These are phyloP conservation scores for Begonia peltatifolia DNA, from an alignment of 306 rosid genomes.

Conservation along the genomic window DNA sequence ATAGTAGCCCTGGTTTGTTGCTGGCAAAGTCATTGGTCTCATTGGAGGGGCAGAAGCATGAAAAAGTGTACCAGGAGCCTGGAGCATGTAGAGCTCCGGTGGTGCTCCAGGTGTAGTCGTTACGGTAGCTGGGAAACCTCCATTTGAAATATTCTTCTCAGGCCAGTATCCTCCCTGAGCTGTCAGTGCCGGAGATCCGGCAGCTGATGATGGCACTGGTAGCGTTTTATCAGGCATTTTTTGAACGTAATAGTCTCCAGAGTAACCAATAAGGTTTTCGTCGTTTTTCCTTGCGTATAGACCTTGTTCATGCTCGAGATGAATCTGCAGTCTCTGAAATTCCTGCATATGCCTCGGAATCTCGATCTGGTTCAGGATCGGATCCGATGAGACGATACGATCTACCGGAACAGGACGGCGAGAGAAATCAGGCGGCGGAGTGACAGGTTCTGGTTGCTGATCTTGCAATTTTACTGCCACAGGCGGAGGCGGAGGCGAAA, in stretches of 20 bases:
- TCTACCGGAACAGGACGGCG: slow-evolving; percentile 16
- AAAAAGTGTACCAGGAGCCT: slow-evolving; percentile 32
- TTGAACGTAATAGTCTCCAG: slow-evolving; percentile 49
- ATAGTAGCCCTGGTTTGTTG: slow-evolving; percentile 47
- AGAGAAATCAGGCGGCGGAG: slow-evolving; percentile 25
- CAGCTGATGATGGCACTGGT: slow-evolving; percentile 13
- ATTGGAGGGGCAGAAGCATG: slow-evolving; percentile 34
- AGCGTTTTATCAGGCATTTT: slow-evolving; percentile 37
- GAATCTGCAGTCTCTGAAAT: slow-evolving; percentile 43
- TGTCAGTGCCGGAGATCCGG: slow-evolving; percentile 5
- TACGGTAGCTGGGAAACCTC: slow-evolving; percentile 22
- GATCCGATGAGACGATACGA: slow-evolving; percentile 37
- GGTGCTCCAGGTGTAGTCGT: slow-evolving; percentile 24
- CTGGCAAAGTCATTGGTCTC: slow-evolving; percentile 22
- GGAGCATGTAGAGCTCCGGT: slow-evolving; percentile 53
- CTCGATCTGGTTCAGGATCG: slow-evolving; percentile 24
- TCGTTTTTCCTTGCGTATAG: slow-evolving; percentile 49
- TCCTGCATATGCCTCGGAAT: slow-evolving; percentile 60
- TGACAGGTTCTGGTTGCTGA: slow-evolving; percentile 31
- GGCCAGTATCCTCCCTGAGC: slow-evolving; percentile 40
- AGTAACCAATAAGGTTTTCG: slow-evolving; percentile 32
- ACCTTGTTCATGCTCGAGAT: slow-evolving; percentile 36
- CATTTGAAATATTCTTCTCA: slow-evolving; percentile 41
- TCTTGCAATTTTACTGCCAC: slow-evolving; percentile 21
- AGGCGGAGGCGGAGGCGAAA: slow-evolving; percentile 17